A percentile compares a stretch with the other conserved stretches of the same genome.
Conservation (phyloP, 1,284 basidiomycete species). For the Rhodotorula sp. region DNA sequence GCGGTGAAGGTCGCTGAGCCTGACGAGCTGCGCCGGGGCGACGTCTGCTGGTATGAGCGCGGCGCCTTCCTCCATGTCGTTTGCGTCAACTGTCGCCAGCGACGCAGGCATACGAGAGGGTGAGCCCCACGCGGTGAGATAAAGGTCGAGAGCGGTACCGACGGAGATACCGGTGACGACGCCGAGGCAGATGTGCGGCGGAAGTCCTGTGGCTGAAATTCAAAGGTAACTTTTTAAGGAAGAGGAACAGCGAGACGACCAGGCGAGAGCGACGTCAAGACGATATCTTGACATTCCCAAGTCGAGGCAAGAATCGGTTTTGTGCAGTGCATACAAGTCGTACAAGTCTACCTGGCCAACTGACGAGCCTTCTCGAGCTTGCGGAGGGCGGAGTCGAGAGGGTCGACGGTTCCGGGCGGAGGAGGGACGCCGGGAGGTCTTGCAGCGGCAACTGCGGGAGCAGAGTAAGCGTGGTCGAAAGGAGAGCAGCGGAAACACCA, state of each 20-base stretch:
- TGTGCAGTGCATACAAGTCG: not conserved
- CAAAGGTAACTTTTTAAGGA: not conserved
- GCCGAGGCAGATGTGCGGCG: not conserved
- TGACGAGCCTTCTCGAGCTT: not conserved
- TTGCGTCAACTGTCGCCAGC: too few relatives aligned
- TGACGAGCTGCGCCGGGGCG: too few relatives aligned
- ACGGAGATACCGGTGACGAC: not conserved
- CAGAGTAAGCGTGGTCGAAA: not conserved
- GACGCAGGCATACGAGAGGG: too few relatives aligned
- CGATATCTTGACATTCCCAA: not conserved
- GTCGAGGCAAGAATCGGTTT: not conserved
- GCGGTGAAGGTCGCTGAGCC: too few relatives aligned
- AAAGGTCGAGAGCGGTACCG: too few relatives aligned
- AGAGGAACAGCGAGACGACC: not conserved
- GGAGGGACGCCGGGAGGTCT: not conserved
- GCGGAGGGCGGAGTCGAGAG: not conserved
- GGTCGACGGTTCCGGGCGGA: not conserved
- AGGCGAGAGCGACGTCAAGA: not conserved
- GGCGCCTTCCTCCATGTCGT: too few relatives aligned
- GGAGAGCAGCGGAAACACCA: too few relatives aligned
- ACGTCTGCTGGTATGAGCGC: too few relatives aligned
- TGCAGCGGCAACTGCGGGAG: not conserved
- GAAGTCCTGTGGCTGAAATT: not conserved
- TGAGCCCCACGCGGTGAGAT: too few relatives aligned
- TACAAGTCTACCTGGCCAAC: not conserved